A percentile compares a stretch with the other conserved stretches of the same genome.
phyloP scores from a whole-genome alignment of 2,329 filamentous ascomycete genomes.

The Cordyceps tenuipes region DNA sequence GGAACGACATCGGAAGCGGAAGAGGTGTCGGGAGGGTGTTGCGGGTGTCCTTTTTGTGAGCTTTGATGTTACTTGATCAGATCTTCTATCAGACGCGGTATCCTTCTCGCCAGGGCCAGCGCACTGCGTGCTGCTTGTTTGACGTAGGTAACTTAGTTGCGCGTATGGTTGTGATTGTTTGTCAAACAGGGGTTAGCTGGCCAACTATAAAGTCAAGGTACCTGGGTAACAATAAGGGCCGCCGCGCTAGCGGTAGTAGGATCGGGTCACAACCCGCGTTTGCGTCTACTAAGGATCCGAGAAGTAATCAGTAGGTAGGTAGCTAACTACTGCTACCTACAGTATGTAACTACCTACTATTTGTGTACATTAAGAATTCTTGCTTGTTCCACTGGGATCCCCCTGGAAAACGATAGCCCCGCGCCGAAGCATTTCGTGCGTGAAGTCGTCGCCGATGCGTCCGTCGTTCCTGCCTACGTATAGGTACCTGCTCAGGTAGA shows the following conservation, averaged over 20 bases:
- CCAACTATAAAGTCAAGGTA: too few species aligned
- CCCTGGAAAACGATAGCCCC: neutral
- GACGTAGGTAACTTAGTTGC: neutral
- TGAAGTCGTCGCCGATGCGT: too few species aligned
- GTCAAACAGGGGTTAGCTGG: neutral
- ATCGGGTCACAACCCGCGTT: neutral
- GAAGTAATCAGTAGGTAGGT: too few species aligned
- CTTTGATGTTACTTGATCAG: neutral
- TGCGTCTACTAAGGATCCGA: neutral
- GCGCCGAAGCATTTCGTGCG: neutral
- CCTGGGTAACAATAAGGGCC: too few species aligned
- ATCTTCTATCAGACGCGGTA: neutral
- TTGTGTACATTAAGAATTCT: too few species aligned
- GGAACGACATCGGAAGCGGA: conserved; percentile 40
- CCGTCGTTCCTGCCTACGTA: neutral
- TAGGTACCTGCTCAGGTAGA: neutral
- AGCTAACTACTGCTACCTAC: too few species aligned
- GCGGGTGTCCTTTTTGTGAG: neutral
- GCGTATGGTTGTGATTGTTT: neutral
- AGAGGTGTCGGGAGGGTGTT: neutral
- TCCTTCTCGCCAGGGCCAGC: neutral
- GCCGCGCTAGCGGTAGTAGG: too few species aligned
- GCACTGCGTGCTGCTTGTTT: neutral
- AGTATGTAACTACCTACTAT: too few species aligned
- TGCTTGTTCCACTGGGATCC: too few species aligned